phyloP scores from a whole-genome alignment of 768 basidiomycete genomes.

The Nidularia pulvinata region DNA sequence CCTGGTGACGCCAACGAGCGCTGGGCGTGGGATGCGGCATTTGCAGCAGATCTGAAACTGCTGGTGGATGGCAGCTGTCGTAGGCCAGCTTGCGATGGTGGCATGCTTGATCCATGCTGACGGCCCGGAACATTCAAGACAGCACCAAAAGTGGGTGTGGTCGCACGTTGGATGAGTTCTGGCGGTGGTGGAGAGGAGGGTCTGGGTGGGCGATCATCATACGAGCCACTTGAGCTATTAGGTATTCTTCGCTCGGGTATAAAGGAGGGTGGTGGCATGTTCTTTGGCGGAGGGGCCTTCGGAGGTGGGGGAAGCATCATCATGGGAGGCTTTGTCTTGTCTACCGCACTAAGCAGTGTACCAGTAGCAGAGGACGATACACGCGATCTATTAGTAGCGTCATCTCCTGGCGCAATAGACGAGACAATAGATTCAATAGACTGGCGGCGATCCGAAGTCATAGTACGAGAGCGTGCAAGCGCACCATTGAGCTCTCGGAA shows the following conservation, averaged over 20 bases:
- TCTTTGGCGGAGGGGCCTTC: constrained; percentile 69
- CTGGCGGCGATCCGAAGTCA: constrained; percentile 60
- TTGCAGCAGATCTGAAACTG: constrained; percentile 79
- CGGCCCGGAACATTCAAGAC: constrained; percentile 61
- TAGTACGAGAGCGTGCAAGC: constrained; percentile 44
- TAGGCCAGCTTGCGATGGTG: constrained; percentile 64
- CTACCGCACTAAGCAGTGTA: constrained; percentile 48
- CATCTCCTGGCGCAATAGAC: constrained; percentile 44
- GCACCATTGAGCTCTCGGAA: constrained; percentile 54
- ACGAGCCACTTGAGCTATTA: constrained; percentile 38
- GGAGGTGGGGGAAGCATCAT: constrained; percentile 85
- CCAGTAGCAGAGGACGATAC: constrained; percentile 43
- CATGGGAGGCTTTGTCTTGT: constrained; percentile 84
- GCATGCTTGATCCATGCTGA: constrained; percentile 75
- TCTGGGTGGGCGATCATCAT: constrained; percentile 75
- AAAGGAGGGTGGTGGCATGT: constrained; percentile 70
- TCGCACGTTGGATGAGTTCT: constrained; percentile 91
- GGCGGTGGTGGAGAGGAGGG: constrained; percentile 93
- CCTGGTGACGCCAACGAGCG: constrained; percentile 36
- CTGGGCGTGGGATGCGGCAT: constrained; percentile 53
- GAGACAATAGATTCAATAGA: constrained; percentile 76
- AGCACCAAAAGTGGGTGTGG: constrained; percentile 78
- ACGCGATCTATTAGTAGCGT: constrained; percentile 45
- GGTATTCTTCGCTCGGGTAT: constrained; percentile 68
- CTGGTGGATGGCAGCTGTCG: constrained; percentile 76